Base-by-base conservation (phyloP, 2,329 filamentous ascomycete species). In the Aspergillus ustus region DNA sequence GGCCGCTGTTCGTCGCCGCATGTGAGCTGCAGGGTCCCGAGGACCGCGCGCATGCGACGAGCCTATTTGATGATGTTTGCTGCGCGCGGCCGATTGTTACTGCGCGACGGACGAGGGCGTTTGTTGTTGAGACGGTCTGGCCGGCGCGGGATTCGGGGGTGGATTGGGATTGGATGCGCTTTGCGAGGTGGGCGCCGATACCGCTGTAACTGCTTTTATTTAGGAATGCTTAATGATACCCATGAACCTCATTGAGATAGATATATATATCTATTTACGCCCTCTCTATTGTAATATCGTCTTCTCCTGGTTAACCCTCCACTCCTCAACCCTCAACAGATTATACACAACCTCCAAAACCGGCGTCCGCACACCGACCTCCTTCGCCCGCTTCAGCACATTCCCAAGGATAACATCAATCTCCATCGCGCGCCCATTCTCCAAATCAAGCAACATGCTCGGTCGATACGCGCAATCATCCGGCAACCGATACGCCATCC, bases 361-460 rank as follows among this genome's bases (percentile, higher is more conserved):
- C 34, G 58, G 19, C 17, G 22, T 43, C 9, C 43, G 8, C 3
- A 52, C 50, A 9, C 50, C 50, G 1, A 40, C 2, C 31, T 37
- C 28, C 31, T 11, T 19, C 17, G 31, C 50, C 31, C 25, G 15
- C 19, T 5, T 22, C 31, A 52, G n/a, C 19, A 19, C 31, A 15
- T 40, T 43, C 11, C 50, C 50, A 19, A 52, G 31, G 25, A 52
- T 52, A 3, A 52, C 34, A n/a, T 52, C 50, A n/a, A 52, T 11
- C n/a, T 52, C 50, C 50, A 52, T 43, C 3, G 31, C 8, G 7
- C 50, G 31, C 31, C 31, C 50, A 15, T 52, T 43, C 15, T 52
- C 34, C 31, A 52, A 13, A 52, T 52, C 50, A 7, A 52, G 19
- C 50, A 52, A 34, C 50, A 52, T 52, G 40, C 50, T 52, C 19